Evolutionary conservation across 306 rosid species (phyloP).

Genomic region (Cyclanthera cordifolia): DNA sequence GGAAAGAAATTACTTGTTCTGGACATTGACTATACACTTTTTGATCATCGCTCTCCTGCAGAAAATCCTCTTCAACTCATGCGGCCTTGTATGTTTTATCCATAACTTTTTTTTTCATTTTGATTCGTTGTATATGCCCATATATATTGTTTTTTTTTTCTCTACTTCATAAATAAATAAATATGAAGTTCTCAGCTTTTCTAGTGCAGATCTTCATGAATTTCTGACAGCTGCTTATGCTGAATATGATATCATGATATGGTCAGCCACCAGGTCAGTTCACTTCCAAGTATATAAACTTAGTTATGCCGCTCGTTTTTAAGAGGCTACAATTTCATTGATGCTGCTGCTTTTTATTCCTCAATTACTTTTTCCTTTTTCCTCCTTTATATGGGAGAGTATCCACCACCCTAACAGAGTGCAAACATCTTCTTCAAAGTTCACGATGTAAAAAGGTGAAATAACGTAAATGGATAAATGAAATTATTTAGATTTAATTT

Average conservation of each 20-base stretch:
- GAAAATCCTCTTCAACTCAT: conserved; percentile 91
- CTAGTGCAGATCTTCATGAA: conserved; percentile 73
- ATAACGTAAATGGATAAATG: not conserved
- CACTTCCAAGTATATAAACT: not conserved
- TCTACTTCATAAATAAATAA: not conserved
- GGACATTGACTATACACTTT: conserved; percentile 90
- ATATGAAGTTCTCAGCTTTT: conserved; percentile 6
- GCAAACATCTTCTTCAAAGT: not conserved
- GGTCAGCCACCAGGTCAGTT: conserved; percentile 94
- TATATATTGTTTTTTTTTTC: not conserved
- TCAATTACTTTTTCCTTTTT: too few relatives aligned
- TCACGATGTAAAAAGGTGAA: not conserved
- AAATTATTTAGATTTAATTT: not conserved
- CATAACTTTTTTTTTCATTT: not conserved
- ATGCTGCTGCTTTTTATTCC: too few relatives aligned
- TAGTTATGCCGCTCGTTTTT: not conserved
- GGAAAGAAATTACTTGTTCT: conserved; percentile 91
- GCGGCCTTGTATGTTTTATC: conserved; percentile 67
- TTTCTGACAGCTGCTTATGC: conserved; percentile 77
- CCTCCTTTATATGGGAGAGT: not conserved
- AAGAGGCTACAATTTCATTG: too few relatives aligned
- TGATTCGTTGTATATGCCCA: not conserved
- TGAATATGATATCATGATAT: conserved; percentile 85
- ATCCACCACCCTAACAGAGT: not conserved
- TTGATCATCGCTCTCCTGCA: conserved; percentile 91